Evolutionary conservation across 148 eudicot genomes (phyloP).

Genomic region (Fallopia convolvulus): DNA sequence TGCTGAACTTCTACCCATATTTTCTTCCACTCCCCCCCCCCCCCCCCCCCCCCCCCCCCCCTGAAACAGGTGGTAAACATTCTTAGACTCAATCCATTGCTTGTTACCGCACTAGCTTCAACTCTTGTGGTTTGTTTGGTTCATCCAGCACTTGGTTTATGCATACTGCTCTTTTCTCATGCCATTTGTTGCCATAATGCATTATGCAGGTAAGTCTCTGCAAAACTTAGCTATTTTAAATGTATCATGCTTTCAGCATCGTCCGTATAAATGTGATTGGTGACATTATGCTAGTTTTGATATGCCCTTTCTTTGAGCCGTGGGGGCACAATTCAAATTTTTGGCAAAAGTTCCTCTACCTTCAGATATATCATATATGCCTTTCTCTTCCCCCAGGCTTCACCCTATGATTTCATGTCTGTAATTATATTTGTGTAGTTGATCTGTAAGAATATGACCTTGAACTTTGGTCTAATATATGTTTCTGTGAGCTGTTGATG

Average conservation of each 20-base stretch:
- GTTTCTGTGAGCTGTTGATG: neutral
- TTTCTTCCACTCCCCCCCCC: neutral
- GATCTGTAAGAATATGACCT: neutral
- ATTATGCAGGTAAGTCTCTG: constrained; percentile 62
- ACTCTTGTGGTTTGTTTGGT: constrained; percentile 59
- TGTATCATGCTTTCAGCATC: neutral
- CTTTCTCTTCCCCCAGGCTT: neutral
- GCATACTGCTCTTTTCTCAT: constrained; percentile 58
- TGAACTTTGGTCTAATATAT: neutral
- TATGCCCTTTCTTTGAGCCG: neutral
- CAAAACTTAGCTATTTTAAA: neutral
- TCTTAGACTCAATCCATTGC: constrained; percentile 44
- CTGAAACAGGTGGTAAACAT: constrained; percentile 59
- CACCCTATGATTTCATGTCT: neutral
- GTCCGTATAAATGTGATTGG: neutral
- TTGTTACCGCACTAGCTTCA: constrained; percentile 48
- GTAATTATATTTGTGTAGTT: neutral
- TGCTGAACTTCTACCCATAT: neutral
- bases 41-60: too few species aligned
- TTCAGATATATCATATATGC: neutral
- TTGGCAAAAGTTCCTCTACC: neutral
- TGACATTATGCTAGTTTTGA: neutral
- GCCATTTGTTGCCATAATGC: constrained; percentile 70
- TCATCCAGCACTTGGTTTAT: constrained; percentile 88
- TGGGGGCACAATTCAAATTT: neutral